These are phyloP conservation scores for Candolleomyces eurysporus DNA, from an alignment of 768 basidiomycete genomes.

Conservation along the genomic window DNA sequence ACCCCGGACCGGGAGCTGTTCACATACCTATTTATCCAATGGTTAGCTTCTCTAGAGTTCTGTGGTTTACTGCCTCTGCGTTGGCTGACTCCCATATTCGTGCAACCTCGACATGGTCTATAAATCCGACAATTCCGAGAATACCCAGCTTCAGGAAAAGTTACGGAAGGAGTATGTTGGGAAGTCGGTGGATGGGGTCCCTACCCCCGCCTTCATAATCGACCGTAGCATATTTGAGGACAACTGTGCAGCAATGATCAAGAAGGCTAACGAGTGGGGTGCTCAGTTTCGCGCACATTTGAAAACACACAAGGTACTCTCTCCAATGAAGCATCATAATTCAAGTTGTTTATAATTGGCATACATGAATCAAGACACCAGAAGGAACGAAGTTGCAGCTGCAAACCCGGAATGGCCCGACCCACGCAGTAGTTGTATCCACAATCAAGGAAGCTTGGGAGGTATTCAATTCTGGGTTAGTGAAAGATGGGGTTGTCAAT, in stretches of 20 bases:
- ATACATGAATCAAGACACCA: conserved; percentile 48
- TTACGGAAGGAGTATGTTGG: conserved; percentile 58
- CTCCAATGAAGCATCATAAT: neutral
- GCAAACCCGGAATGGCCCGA: conserved; percentile 47
- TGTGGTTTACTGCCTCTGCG: neutral
- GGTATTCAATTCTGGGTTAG: conserved; percentile 62
- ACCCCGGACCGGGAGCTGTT: too few species aligned
- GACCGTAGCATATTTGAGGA: conserved; percentile 68
- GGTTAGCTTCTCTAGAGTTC: too few species aligned
- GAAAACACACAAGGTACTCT: conserved; percentile 74
- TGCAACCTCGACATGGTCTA: conserved; percentile 14
- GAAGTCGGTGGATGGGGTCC: conserved; percentile 49
- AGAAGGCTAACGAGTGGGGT: conserved; percentile 61
- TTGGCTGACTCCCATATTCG: neutral
- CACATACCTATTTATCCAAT: too few species aligned
- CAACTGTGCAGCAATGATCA: conserved; percentile 76
- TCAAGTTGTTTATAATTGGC: neutral
- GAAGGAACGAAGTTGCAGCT: conserved; percentile 77
- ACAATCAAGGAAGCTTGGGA: conserved; percentile 83
- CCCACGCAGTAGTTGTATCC: conserved; percentile 71
- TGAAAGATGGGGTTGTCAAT: conserved; percentile 70
- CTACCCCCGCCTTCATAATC: conserved; percentile 78
- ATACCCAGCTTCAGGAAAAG: conserved; percentile 35
- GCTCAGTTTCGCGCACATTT: conserved; percentile 79
- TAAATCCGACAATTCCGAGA: conserved; percentile 24